Base-by-base conservation (phyloP, 164 flowering plant genomes). In the Akebia trifoliata region DNA sequence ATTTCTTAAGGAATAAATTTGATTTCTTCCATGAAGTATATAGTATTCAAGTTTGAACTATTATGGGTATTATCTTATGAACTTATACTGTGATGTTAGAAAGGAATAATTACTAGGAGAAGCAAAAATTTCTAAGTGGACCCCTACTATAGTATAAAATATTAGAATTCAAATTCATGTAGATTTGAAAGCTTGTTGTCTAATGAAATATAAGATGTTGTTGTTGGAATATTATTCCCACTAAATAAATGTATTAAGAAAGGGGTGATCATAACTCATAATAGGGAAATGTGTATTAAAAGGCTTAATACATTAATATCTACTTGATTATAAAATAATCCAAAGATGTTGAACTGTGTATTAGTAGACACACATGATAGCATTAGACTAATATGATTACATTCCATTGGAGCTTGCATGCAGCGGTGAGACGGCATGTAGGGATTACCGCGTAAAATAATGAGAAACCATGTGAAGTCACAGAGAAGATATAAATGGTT, bases 401-500 rank as follows among this genome's bases (percentile, higher is more conserved):
- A 53, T 37, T 40, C 58, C 32, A 56, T 60, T 60, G 69, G 5
- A 50, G 66, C 54, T 47, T 46, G 61, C 42, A 44, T 43, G 42
- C 8, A 58, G 14, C 9, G 29, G 57, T 40, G 58, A 1, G 34
- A 38, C 18, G 48, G 63, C 37, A 45, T 14, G 14, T 44, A 50
- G 35, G 15, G 8, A 6, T 43, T 30, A 42, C 17, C 2, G 30
- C 7, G 24, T 37, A 38, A 25, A 61, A 47, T 56, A 64, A 70
- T 60, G 21, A 32, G 48, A 48, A 35, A 24, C 39, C 74, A 66
- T 61, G 57, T 65, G 67, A 61, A 48, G 70, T 53, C 44, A 43
- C 17, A 44, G 31, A 58, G 69, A 70, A 61, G 47, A 54, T 60
- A 56, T 43, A 39, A 56, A 42, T 12, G 34, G 66, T 51, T 21